Base-by-base conservation (phyloP, 75 land plant genomes). In the Picea glauca region DNA sequence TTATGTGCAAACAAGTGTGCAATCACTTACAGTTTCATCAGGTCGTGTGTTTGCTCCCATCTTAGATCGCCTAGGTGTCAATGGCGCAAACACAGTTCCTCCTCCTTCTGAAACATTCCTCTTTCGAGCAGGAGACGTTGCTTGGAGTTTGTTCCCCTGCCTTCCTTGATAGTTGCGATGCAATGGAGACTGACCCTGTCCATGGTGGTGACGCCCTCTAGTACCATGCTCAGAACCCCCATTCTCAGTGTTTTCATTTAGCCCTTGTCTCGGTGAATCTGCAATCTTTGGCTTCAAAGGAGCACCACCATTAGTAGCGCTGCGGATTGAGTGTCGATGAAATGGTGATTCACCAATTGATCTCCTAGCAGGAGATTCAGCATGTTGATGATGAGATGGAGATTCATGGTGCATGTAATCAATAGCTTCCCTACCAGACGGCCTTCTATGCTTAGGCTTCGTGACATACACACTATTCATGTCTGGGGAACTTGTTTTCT, bases 141-240 rank as follows among this genome's bases (percentile, higher is more conserved):
- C 66, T 58, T 58, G 75, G 1, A 72, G 76, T 80, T 68, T 72
- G 46, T 43, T 46, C 63, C 78, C 83, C 23, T 65, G 58, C 14
- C 54, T 65, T 46, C 62, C 81, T 21, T 58, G 54, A 31, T 78
- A 77, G 54, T 32, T 30, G 20, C 60, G 58, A 56, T 43, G 81
- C 31, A 56, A 81, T 56, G 83, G 82, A 54, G 82, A 75, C 31
- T 57, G 77, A 17, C n/a, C 26, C 62, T 54, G 60, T 26, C 77
- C 35, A 15, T 58, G 66, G 38, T 26, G 31, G 23, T 58, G 33
- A 56, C 13, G 35, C 8, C 17, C 77, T 58, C 15, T 75, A 2
- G 17, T 30, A 30, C 33, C 77, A 56, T 62, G 54, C 20, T 43
- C 50, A 43, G 73, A 70, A 0, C 54, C 15, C 17, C 66, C 66